A percentile compares a stretch with the other conserved stretches of the same genome.
Evolutionary conservation across 305 asterid genomes (phyloP).

Genomic region (Fraxinus velutina): DNA sequence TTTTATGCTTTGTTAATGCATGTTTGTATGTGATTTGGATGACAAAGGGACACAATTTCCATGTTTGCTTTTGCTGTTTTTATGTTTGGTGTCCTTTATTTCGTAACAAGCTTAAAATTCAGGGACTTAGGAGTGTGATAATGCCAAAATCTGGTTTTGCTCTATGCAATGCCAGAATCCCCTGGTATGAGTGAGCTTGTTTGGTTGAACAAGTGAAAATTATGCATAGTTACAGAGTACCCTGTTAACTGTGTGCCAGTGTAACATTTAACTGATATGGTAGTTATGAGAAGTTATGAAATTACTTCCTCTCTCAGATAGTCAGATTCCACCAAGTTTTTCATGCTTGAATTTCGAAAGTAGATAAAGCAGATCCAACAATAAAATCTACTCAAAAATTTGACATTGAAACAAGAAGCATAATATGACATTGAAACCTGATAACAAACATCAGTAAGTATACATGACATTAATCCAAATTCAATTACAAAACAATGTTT

Average conservation of each 20-base stretch:
- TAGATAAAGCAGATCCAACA: too few relatives aligned
- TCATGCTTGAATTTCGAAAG: too few relatives aligned
- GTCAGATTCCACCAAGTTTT: too few relatives aligned
- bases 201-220: background rate
- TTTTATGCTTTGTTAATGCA: too few relatives aligned
- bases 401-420: too few relatives aligned
- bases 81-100: background rate
- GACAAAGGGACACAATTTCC: background rate
- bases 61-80: background rate
- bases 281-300: conserved; percentile 3
- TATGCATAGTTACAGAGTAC: background rate
- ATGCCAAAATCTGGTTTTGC: conserved; percentile 3
- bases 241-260: conserved; percentile 12
- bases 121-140: background rate
- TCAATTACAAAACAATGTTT: too few relatives aligned
- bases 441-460: too few relatives aligned
- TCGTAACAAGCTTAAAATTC: background rate
- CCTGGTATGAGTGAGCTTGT: background rate
- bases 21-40: background rate
- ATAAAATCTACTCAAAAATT: too few relatives aligned
- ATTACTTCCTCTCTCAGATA: background rate
- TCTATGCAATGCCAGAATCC: background rate
- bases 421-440: too few relatives aligned
- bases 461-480: too few relatives aligned
- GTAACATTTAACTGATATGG: background rate